Evolutionary conservation across 139 green algal genomes (phyloP), one percentile per base, ranked within the genome.

Genomic region (Axilococcus clingmanii): DNA sequence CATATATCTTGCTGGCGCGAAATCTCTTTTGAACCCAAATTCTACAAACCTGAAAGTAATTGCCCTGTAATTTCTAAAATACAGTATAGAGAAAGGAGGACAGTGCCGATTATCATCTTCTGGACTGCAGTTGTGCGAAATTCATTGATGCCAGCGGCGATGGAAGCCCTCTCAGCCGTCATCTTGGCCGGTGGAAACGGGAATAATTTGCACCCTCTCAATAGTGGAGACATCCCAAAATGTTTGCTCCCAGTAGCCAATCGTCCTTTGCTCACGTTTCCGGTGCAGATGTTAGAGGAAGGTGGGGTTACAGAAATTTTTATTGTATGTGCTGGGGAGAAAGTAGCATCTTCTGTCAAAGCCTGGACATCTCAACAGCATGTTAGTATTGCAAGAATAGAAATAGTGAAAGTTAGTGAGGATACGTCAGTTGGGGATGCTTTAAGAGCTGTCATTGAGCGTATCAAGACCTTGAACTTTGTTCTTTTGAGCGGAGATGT

Each of bases 231-330:
- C 49, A 69, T 36, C 0, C 67, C 74, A 16, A 84, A 88, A 46
- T 76, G 69, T n/a, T n/a, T n/a, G n/a, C 57, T 94, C 29, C 77
- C 82, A 1, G 67, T 93, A 1, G 76, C 59, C 43, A 85, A 86
- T 58, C 64, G 63, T 23, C 72, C 82, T 11, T 65, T 93, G 22
- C 65, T 94, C 23, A 76, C 52, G 16, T 94, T 84, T 53, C 71
- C 82, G 7, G 56, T 94, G 40, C 49, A 59, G 4, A 58, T 63
- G 14, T 49, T 91, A 15, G 67, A 76, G 30, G 63, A 84, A 38
- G 75, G 61, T 24, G 81, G 79, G 22, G 44, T 91, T 11, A 61
- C 57, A n/a, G 62, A 72, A 28, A 78, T 77, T 19, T 59, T 86
- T 11, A 72, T 94, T 75, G 78, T 86, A 15, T 78, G 77, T 30